Evolutionary conservation across 768 basidiomycete genomes (phyloP).

Genomic region (Tulasnella sp.): DNA sequence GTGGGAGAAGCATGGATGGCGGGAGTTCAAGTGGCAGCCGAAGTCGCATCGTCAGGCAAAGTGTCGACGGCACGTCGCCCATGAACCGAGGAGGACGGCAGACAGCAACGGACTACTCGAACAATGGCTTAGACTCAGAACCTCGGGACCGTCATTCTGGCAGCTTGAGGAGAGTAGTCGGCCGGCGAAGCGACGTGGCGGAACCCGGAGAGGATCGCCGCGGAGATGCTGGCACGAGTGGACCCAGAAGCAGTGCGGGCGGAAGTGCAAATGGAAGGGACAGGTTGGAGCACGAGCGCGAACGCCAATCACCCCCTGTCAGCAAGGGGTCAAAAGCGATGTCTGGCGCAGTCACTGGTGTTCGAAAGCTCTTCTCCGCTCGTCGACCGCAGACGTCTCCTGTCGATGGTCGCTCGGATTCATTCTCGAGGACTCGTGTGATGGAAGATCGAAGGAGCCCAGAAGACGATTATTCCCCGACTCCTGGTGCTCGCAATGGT

Average conservation of each 20-base stretch:
- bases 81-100: no score
- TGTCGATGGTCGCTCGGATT: background rate
- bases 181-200: background rate
- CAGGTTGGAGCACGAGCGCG: no score
- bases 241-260: background rate
- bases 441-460: background rate
- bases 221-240: background rate
- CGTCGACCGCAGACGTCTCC: constrained; percentile 7
- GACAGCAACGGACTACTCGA: no score
- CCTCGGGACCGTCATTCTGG: background rate
- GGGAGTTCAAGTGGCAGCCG: background rate
- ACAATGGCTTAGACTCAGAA: no score
- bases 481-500: background rate
- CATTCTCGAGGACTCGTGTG: background rate
- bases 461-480: background rate
- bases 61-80: constrained; percentile 2
- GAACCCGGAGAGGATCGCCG: background rate
- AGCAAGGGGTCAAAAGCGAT: no score
- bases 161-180: background rate
- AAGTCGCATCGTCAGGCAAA: constrained; percentile 5
- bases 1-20: background rate
- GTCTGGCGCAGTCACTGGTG: no score
- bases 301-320: no score
- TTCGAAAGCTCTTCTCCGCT: background rate
- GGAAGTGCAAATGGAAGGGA: no score